These are phyloP conservation scores for Musa beccarii DNA, from an alignment of 176 grass and related monocot species.

Conservation along the genomic window DNA sequence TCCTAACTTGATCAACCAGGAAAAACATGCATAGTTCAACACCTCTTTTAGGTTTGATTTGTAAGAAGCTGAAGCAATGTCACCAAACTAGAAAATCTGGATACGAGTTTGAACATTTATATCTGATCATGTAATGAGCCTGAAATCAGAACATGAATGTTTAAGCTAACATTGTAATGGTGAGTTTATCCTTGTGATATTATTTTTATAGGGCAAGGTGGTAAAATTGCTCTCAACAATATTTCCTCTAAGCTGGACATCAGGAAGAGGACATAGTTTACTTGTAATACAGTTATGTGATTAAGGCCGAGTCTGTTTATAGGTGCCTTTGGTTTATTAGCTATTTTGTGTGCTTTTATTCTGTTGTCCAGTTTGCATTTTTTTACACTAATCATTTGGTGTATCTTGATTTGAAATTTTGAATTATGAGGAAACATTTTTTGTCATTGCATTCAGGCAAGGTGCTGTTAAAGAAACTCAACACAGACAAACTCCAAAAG, in stretches of 20 bases:
- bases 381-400: background rate
- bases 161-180: background rate
- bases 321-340: background rate
- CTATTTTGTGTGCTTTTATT: background rate
- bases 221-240: no score
- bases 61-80: background rate
- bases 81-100: background rate
- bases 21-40: background rate
- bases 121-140: background rate
- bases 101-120: background rate
- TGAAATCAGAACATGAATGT: background rate
- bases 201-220: no score
- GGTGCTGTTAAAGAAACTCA: constrained; percentile 37
- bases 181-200: no score
- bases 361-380: background rate
- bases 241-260: no score
- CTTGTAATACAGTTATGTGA: background rate
- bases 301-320: background rate
- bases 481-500: constrained; percentile 26
- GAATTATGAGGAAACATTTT: constrained; percentile 4
- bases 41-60: background rate
- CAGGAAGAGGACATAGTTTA: no score
- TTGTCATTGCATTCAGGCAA: constrained; percentile 47
- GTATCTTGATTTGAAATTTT: constrained; percentile 5
- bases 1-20: background rate